A percentile compares a stretch with the other conserved stretches of the same genome.
Conservation (phyloP, 192 early-diverging fungal genomes). For the Coemansia sp. region DNA sequence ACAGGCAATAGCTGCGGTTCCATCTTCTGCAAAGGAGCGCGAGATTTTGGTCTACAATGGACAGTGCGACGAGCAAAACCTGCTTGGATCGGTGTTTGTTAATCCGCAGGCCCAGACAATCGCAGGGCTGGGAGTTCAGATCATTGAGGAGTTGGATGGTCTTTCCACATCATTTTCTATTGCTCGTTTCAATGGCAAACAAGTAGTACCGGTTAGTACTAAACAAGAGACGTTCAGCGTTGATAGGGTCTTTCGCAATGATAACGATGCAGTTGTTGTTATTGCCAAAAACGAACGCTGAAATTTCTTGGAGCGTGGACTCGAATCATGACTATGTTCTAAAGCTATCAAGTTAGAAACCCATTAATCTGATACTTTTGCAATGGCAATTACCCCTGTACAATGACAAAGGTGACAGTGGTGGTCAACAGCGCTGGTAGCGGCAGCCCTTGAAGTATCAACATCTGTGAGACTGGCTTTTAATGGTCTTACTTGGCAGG, state of each 20-base stretch:
- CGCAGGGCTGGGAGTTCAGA: conserved; percentile 16
- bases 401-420: too few relatives aligned
- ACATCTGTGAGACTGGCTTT: too few relatives aligned
- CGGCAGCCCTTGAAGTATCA: too few relatives aligned
- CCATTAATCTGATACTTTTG: background rate
- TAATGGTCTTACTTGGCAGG: too few relatives aligned
- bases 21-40: conserved; percentile 28
- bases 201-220: conserved; percentile 56
- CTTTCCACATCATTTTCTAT: conserved; percentile 54
- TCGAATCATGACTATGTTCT: too few relatives aligned
- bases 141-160: conserved; percentile 57
- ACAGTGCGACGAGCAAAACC: conserved; percentile 45
- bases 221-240: conserved; percentile 60
- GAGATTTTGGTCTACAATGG: conserved; percentile 60
- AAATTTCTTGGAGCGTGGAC: background rate
- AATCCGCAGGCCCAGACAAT: conserved; percentile 18
- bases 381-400: too few relatives aligned
- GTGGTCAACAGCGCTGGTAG: too few relatives aligned
- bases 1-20: background rate
- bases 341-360: background rate
- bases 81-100: conserved; percentile 63
- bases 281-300: background rate
- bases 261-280: conserved; percentile 54
- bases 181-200: conserved; percentile 58
- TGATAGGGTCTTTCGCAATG: conserved; percentile 55